Base-by-base conservation (phyloP, 805 yeast species). In the Pichia sporocuriosa region DNA sequence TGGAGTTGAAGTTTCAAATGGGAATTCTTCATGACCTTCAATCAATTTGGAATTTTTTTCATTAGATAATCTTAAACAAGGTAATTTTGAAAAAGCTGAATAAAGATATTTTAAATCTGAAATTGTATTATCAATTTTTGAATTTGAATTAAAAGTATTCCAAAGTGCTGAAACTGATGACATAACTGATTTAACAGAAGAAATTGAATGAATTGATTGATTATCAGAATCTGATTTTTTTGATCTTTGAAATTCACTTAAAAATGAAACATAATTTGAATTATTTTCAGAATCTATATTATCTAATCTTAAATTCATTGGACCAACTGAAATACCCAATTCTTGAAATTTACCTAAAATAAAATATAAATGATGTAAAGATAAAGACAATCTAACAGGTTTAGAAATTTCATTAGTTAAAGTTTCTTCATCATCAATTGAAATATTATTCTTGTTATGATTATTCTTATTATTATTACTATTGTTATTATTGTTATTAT, bases 1-100 rank as follows among this genome's bases (percentile, higher is more conserved):
- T 3, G 86, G 85, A 8, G 81, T 79, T 4, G 81, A 71, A 4
- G 84, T 77, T 52, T 80, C 86, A 55, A 81, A 79, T 0, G 85
- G 86, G 54, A 74, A 79, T 54, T 79, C 85, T 52, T 79, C 84
- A 55, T 77, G 80, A 3, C 79, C 78, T 37, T 67, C 70, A 23
- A 79, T 79, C 33, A 75, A 61, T 47, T 67, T 72, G 15, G 81
- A 72, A 46, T 76, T 76, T 6, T 76, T 67, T 46, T 77, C 81
- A 10, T 81, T 80, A 11, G 79, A 72, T 42, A 79, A 55, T 27
- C 81, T 62, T 38, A 79, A 65, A 54, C 84, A 77, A 0, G 86
- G 85, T 22, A 79, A 63, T 48, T 79, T 79, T 3, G 83, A 74
- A 57, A 79, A 80, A 4, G 81, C 78, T 15, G 79, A 70, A 54